Base-by-base conservation (phyloP, 1,284 basidiomycete species). In the Meripilus lineatus region DNA sequence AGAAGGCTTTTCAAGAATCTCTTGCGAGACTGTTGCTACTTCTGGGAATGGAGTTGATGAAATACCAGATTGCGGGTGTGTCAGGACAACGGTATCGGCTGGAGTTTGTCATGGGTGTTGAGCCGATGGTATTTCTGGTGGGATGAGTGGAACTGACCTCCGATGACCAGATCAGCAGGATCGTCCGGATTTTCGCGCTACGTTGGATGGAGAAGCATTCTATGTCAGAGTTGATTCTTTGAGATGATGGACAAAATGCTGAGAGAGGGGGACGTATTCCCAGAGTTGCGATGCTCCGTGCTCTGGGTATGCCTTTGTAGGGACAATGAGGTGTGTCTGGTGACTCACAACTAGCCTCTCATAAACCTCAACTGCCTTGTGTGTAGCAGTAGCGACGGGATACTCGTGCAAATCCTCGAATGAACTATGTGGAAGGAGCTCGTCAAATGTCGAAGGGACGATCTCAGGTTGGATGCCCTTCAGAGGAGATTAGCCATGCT, bases 341-440 rank as follows among this genome's bases (percentile, higher is more conserved):
- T 14, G 5, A 71, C 83, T 53, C 55, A 85, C 82, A 44, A 95
- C 84, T 20, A 96, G 68, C 25, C 84, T 74, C 62, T 90, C 82
- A 58, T 96, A 96, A n/a, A 95, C 93, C 57, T 95, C 89, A 6
- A 93, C 78, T 0, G 88, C 93, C 71, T 97, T 98, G 53, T 94
- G 86, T 2, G 81, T 83, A 2, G 92, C 92, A 0, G 93, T 98
- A 6, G 93, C 84, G 4, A 96, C 89, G 0, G 94, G 91, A 61
- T 99, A 98, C 60, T 96, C 92, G 47, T 91, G 89, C 14, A 89
- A 74, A 50, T 89, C 78, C 21, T 81, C 79, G 47, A 84, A 98
- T 2, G 77, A 74, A 15, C 67, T 67, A 38, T 87, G 71, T 0
- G 79, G 72, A 13, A 98, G 69, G 57, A 94, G 72, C 64, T 98